Base-by-base conservation (phyloP, 129 eudicot species). In the Tagetes patula region DNA sequence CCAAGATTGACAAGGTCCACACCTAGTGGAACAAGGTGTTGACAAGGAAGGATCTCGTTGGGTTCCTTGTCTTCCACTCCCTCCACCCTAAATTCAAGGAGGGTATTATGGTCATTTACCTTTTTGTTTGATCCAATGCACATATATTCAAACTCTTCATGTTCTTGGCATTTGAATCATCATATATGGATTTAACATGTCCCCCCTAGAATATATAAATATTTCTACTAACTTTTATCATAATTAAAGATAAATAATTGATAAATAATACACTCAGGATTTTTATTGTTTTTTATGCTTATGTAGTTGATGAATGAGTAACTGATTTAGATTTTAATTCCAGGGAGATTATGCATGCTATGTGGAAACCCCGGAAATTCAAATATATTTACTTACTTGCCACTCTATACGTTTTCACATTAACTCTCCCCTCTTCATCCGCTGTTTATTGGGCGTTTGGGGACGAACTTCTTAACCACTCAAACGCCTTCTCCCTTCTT, bases 381-480 rank as follows among this genome's bases (percentile, higher is more conserved):
- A 91, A 91, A 80, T 48, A 76, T 42, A 91, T 91, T 62, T 91
- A 91, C 80, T 76, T 91, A 67, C 33, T 87, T 11, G 97, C 97
- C 65, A 91, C 97, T 10, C 74, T 91, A 0, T 91, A 91, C 71
- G 97, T 91, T 62, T 78, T 87, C 58, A 91, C 97, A 39, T 80
- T 87, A 32, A 87, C 97, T 8, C 81, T 91, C 31, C 97, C 97
- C 38, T 91, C 95, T 8, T 85, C 95, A 1, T 70, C 85, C 1
- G 95, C 97, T 2, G 91, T 91, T 12, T 91, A 91, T 69, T 91
- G 97, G 97, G 97, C 97, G 1, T 91, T 88, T 65, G 97, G 97
- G 3, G 97, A 91, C 20, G 14, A 73, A 79, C 87, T 91, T 20
- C 86, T 91, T n/a, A 80, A 88, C 65, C 89, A 87, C 53, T 80